Evolutionary conservation across 2,329 filamentous ascomycete species (phyloP).

Genomic region (Huntiella decipiens): DNA sequence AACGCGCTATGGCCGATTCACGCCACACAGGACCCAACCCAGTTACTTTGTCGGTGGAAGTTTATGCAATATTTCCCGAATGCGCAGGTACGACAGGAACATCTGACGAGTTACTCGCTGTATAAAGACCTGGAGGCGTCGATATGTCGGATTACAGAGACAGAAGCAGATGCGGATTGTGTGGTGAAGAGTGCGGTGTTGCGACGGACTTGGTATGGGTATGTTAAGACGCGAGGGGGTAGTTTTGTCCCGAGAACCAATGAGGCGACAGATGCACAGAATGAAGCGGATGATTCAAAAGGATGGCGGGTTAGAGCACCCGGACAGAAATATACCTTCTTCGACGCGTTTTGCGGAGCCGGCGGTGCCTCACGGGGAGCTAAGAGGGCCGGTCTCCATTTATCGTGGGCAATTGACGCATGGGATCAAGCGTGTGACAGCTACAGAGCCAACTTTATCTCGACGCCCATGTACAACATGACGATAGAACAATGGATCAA

Average conservation of each 20-base stretch:
- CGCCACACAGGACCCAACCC: constrained; percentile 16
- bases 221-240: constrained; percentile 7
- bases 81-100: constrained; percentile 9
- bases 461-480: constrained; percentile 27
- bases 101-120: constrained; percentile 12
- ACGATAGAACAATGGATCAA: constrained; percentile 31
- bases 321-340: constrained; percentile 41
- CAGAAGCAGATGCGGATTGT: constrained; percentile 16
- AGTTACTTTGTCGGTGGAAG: constrained; percentile 35
- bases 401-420: constrained; percentile 47
- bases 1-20: constrained; percentile 31
- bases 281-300: not conserved
- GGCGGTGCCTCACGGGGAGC: constrained; percentile 54
- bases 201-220: constrained; percentile 17
- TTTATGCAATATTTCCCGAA: constrained; percentile 18
- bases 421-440: constrained; percentile 35
- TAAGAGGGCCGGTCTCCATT: constrained; percentile 31
- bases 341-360: constrained; percentile 54
- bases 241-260: constrained; percentile 5
- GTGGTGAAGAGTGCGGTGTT: constrained; percentile 17
- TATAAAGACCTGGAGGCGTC: constrained; percentile 21
- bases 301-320: constrained; percentile 5
- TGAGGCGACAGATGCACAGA: not conserved
- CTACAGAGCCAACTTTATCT: constrained; percentile 38
- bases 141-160: constrained; percentile 18